These are phyloP conservation scores for Suillus occidentalis DNA, from an alignment of 768 basidiomycete species.

Conservation along the genomic window DNA sequence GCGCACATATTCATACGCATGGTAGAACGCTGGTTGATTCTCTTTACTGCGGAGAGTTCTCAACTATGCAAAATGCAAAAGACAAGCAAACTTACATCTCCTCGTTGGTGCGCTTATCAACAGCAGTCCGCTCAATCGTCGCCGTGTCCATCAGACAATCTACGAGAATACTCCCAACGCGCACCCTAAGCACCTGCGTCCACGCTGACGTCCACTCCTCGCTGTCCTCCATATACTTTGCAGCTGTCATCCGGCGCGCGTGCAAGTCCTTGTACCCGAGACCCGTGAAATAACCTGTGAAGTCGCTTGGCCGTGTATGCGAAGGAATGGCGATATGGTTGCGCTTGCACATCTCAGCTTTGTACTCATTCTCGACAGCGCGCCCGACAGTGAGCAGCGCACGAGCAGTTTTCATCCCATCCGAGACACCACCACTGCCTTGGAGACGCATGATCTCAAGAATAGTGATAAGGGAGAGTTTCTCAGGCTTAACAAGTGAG, in stretches of 20 bases:
- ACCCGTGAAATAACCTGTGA: constrained; percentile 52
- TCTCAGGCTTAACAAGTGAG: constrained; percentile 69
- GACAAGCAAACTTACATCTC: constrained; percentile 48
- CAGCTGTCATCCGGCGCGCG: constrained; percentile 63
- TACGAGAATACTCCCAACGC: constrained; percentile 80
- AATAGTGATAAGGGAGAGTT: constrained; percentile 85
- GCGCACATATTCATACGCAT: constrained; percentile 90
- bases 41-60: constrained; percentile 52
- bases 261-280: constrained; percentile 62
- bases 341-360: constrained; percentile 73
- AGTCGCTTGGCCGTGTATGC: constrained; percentile 22
- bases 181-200: constrained; percentile 75
- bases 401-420: constrained; percentile 89
- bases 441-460: constrained; percentile 84
- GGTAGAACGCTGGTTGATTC: constrained; percentile 86
- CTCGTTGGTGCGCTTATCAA: constrained; percentile 59
- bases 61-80: constrained; percentile 8
- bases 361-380: constrained; percentile 89
- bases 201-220: constrained; percentile 81
- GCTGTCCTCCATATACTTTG: constrained; percentile 60
- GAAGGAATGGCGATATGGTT: constrained; percentile 55
- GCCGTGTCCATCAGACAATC: constrained; percentile 85
- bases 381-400: constrained; percentile 79
- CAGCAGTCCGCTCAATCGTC: constrained; percentile 61
- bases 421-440: constrained; percentile 70